These are phyloP conservation scores for Tylopilus felleus DNA, from an alignment of 768 basidiomycete genomes.

Conservation along the genomic window DNA sequence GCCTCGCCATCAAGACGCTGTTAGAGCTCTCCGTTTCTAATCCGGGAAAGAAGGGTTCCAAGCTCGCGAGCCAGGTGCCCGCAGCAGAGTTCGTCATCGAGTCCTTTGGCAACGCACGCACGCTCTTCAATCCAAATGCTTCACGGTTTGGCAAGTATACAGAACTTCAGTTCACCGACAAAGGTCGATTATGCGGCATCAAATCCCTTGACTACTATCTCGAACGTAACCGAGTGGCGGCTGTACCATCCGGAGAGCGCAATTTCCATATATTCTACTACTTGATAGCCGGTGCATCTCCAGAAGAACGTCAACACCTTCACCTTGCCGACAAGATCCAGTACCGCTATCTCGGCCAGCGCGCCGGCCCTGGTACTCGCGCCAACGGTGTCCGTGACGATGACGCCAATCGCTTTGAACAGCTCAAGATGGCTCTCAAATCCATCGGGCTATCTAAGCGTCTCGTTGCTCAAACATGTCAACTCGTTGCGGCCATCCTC, in stretches of 20 bases:
- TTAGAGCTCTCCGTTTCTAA: constrained; percentile 87
- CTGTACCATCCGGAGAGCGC: constrained; percentile 84
- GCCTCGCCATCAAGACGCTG: constrained; percentile 87
- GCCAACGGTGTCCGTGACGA: constrained; percentile 60
- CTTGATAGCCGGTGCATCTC: constrained; percentile 83
- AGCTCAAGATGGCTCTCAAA: constrained; percentile 93
- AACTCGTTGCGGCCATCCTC: constrained; percentile 91
- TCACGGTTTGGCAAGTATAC: constrained; percentile 98
- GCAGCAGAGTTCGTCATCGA: constrained; percentile 95
- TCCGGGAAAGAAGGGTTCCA: constrained; percentile 91
- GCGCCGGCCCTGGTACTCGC: constrained; percentile 43
- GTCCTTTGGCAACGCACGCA: constrained; percentile 89
- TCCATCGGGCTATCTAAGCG: constrained; percentile 90
- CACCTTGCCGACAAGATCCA: constrained; percentile 75
- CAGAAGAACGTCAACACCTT: constrained; percentile 87
- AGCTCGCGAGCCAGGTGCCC: constrained; percentile 81
- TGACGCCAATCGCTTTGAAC: constrained; percentile 86
- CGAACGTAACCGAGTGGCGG: constrained; percentile 85
- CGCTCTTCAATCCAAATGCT: constrained; percentile 90
- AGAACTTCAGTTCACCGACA: constrained; percentile 94
- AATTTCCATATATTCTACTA: constrained; percentile 99
- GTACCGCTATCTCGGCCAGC: constrained; percentile 85
- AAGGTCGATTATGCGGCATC: constrained; percentile 81
- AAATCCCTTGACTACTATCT: constrained; percentile 98
- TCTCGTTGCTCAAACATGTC: constrained; percentile 93